Base-by-base conservation (phyloP, 2,329 filamentous ascomycete species). In the Trichoderma polysporum region DNA sequence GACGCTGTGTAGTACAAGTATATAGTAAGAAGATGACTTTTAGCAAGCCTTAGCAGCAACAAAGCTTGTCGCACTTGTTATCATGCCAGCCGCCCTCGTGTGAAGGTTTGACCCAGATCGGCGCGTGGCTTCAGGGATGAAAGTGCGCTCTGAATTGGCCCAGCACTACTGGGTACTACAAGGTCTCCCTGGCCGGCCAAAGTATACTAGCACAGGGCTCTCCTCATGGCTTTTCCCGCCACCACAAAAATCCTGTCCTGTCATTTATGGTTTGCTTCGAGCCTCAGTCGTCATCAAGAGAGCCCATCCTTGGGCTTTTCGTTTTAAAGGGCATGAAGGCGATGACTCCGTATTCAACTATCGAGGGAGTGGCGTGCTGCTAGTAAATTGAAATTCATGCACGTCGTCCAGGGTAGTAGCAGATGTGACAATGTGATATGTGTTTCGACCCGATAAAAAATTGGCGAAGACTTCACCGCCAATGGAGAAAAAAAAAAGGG, bases 71-170 rank as follows among this genome's bases (percentile, higher is more conserved):
- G 49, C 60, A 45, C 60, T 41, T 54, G 49, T 45, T 45, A 50
- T 63, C 60, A 63, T 54, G n/a, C 50, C 60, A 63, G 60, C 49
- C 50, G 53, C 35, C 68, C 70, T 70, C 68, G 67, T 70, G 58
- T 37, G 68, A 50, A 72, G n/a, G 70, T 70, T 69, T 72, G 68
- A 71, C 69, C 72, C 73, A 71, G 72, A 73, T 73, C 72, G 71
- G 76, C 77, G 76, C 76, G 77, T 78, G 77, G 77, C 76, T 78
- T 66, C 76, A 76, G 75, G 76, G 76, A 77, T 78, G 47, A 19
- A 22, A 37, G 10, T 52, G 47, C 47, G 22, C 27, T 45, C 41
- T 19, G 41, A 22, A 45, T 9, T 22, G 41, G 41, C 41, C 35
- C 41, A 19, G 41, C 39, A 45, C 57, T 47, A 49, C n/a, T n/a